These are phyloP conservation scores for Amanita exitialis DNA, from an alignment of 768 basidiomycete species.

Conservation along the genomic window DNA sequence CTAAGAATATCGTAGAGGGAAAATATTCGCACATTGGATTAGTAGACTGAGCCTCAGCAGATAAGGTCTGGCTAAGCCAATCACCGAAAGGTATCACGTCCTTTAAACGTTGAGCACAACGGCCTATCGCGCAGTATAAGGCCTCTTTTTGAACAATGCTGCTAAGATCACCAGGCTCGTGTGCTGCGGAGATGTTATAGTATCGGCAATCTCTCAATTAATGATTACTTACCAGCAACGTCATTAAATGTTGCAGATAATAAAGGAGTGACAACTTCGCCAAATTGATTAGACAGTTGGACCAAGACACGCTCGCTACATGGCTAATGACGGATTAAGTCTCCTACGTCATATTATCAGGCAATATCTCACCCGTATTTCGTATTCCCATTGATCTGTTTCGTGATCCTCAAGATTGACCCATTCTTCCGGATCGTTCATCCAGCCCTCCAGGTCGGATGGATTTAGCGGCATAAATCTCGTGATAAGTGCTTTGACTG, in stretches of 20 bases:
- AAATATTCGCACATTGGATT: constrained; percentile 42
- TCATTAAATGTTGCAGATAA: constrained; percentile 50
- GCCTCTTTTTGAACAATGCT: constrained; percentile 75
- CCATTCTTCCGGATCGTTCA: constrained; percentile 92
- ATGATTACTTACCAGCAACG: constrained; percentile 40
- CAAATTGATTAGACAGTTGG: constrained; percentile 63
- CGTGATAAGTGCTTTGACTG: constrained; percentile 67
- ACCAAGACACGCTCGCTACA: constrained; percentile 91
- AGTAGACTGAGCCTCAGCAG: constrained; percentile 45
- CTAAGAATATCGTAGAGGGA: neutral
- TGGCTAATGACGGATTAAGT: constrained; percentile 41
- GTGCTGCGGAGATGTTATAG: constrained; percentile 19
- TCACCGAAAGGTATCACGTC: constrained; percentile 55
- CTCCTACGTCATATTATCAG: neutral
- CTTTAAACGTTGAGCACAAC: constrained; percentile 57
- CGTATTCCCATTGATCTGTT: constrained; percentile 88
- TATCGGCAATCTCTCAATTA: neutral
- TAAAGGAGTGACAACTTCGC: constrained; percentile 57
- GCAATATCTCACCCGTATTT: constrained; percentile 59
- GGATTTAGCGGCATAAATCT: constrained; percentile 80
- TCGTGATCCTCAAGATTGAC: constrained; percentile 83
- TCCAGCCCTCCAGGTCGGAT: constrained; percentile 75
- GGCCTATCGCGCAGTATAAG: constrained; percentile 82
- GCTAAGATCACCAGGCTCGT: constrained; percentile 41
- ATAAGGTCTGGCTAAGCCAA: constrained; percentile 57